These are phyloP conservation scores for Euphorbia lathyris DNA, from an alignment of 345 rosid genomes.

Conservation along the genomic window DNA sequence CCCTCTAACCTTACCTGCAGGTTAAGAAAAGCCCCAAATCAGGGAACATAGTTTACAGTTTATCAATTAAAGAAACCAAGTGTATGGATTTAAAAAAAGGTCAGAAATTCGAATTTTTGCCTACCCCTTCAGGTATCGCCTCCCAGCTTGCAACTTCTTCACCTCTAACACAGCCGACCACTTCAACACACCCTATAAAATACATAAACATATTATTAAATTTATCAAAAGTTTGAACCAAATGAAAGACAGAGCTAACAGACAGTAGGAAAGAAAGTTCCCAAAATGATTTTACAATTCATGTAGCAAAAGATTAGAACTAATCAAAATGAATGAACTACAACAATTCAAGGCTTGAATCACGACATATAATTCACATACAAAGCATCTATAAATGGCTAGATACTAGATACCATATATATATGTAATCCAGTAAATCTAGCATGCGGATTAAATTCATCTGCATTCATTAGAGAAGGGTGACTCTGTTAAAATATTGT, in stretches of 20 bases:
- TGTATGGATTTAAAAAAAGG: slow-evolving; percentile 2
- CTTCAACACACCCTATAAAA: slow-evolving; percentile 30
- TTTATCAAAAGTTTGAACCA: not conserved
- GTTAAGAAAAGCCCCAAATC: slow-evolving; percentile 11
- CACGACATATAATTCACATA: not conserved
- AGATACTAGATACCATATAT: not conserved
- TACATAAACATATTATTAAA: not conserved
- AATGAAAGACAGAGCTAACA: not conserved
- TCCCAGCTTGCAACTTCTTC: slow-evolving; percentile 39
- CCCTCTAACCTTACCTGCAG: slow-evolving; percentile 85
- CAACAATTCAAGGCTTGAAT: not conserved
- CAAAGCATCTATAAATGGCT: not conserved
- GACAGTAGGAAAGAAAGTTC: not conserved
- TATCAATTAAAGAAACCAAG: not conserved
- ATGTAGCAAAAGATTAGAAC: not conserved
- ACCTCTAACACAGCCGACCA: slow-evolving; percentile 33
- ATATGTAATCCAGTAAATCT: too few species aligned
- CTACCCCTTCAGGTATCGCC: slow-evolving; percentile 33
- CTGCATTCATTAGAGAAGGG: too few species aligned
- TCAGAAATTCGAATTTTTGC: not conserved
- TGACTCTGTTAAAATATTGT: too few species aligned
- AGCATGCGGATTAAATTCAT: too few species aligned
- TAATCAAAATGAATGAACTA: not conserved
- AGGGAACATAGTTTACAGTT: not conserved
- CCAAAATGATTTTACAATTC: not conserved